Evolutionary conservation across 495 filamentous ascomycete species (phyloP), one percentile per base, ranked within the genome.

Genomic region (Penicillium antarcticum): DNA sequence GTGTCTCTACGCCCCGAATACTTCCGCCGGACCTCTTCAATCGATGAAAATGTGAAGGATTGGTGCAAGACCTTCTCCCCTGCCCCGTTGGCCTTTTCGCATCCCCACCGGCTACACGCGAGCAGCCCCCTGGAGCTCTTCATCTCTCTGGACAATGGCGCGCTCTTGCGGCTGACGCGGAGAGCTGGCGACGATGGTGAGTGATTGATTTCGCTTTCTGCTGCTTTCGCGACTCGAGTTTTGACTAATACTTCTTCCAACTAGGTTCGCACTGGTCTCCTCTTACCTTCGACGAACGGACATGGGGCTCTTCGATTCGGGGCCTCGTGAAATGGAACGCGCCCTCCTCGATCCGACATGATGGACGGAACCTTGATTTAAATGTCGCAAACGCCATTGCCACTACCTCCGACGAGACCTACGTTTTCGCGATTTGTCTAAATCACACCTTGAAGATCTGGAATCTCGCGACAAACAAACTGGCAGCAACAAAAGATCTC

Each of bases 381-480:
- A 85, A 78, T 39, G 73, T 81, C 13, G 80, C 83, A 18, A 81
- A 79, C 26, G 83, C 87, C 17, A 82, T 90, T 47, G 73, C 77
- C 34, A 74, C 78, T 29, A 84, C 86, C 37, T 81, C 85, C 18
- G 80, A 85, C 55, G 77, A 80, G 17, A 84, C 80, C 1, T 77
- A 91, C 60, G 77, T 95, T 1, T 94, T 95, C 59, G 90, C 90
- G 0, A 81, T 94, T 23, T 92, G 86, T 58, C 65, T 97, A 35
- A 88, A 97, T 55, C 91, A 97, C 59, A 86, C 82, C 2, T 68
- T 99, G 60, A 85, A 88, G 60, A 82, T 89, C 23, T 96, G 92
- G 92, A 92, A 92, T 58, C 72, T 89, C 14, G 70, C 78, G 2
- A 87, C 79, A 26, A 90, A 90, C 45, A 85, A 82, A 61, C 78